Conservation (phyloP, 805 yeast species). For the Candida golubevii region DNA sequence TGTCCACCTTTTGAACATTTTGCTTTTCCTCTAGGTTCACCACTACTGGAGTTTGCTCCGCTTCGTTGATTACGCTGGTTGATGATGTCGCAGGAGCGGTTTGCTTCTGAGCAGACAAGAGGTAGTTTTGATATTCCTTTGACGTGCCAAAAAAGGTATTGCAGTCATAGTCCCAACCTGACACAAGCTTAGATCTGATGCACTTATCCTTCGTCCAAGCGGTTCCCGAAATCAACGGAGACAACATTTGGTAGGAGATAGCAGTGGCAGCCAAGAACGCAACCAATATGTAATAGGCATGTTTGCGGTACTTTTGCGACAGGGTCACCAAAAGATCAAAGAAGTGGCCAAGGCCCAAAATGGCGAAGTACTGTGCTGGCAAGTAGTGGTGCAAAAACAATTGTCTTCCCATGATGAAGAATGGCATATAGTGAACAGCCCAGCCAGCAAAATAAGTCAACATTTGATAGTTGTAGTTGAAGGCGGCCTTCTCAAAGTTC, state of each 20-base stretch:
- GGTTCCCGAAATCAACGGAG: slow-evolving; percentile 73
- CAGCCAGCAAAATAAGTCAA: slow-evolving; percentile 66
- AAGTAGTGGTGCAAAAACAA: slow-evolving; percentile 89
- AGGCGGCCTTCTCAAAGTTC: slow-evolving; percentile 48
- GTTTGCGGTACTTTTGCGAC: slow-evolving; percentile 37
- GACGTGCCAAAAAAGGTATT: slow-evolving; percentile 41
- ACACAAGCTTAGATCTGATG: slow-evolving; percentile 50
- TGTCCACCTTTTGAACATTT: neutral
- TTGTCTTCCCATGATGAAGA: slow-evolving; percentile 87
- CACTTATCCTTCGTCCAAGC: slow-evolving; percentile 77
- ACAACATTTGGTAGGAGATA: slow-evolving; percentile 54
- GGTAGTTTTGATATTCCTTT: slow-evolving; percentile 21
- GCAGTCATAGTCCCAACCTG: slow-evolving; percentile 90
- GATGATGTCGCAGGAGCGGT: slow-evolving; percentile 5
- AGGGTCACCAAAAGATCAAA: slow-evolving; percentile 46
- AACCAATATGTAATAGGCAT: slow-evolving; percentile 44
- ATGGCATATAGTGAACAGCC: slow-evolving; percentile 68
- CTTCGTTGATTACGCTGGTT: slow-evolving; percentile 9
- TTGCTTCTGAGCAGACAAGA: slow-evolving; percentile 1
- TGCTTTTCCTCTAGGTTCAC: slow-evolving; percentile 4
- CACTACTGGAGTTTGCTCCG: slow-evolving; percentile 8
- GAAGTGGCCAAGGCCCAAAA: slow-evolving; percentile 69
- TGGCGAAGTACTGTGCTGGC: slow-evolving; percentile 87
- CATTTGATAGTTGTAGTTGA: slow-evolving; percentile 61
- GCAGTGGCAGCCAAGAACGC: slow-evolving; percentile 47